These are phyloP conservation scores for Candida cerambycidarum DNA, from an alignment of 805 yeast genomes.

Conservation along the genomic window DNA sequence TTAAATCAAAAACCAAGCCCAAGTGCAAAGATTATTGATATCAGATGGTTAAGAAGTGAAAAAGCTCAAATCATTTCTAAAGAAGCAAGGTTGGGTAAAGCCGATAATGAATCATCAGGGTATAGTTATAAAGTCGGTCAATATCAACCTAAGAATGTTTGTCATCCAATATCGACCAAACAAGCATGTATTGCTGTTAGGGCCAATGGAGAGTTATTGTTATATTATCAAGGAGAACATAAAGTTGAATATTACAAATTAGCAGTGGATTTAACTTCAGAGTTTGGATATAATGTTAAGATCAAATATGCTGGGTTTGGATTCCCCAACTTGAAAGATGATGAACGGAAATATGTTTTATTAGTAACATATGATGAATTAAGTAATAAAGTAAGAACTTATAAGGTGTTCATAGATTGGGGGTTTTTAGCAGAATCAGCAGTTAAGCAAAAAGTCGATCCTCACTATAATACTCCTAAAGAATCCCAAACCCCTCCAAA, in stretches of 20 bases:
- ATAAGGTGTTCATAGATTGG: conserved; percentile 52
- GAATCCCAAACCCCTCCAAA: conserved; percentile 43
- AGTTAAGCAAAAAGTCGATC: conserved; percentile 43
- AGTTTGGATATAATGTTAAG: conserved; percentile 11
- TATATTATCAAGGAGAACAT: conserved; percentile 66
- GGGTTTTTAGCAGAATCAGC: conserved; percentile 51
- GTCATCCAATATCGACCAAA: conserved; percentile 67
- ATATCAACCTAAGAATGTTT: conserved; percentile 56
- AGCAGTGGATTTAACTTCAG: conserved; percentile 28
- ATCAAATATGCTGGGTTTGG: conserved; percentile 48
- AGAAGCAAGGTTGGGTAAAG: conserved; percentile 49
- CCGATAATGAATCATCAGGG: conserved; percentile 9
- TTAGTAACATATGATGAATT: conserved; percentile 41
- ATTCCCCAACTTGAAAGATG: conserved; percentile 29
- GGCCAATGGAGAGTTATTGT: conserved; percentile 55
- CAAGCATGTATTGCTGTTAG: conserved; percentile 72
- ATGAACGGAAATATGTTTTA: conserved; percentile 41
- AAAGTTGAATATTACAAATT: conserved; percentile 55
- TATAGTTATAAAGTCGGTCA: conserved; percentile 61
- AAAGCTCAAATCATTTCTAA: conserved; percentile 60
- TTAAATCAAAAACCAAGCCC: conserved; percentile 12
- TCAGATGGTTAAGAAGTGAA: conserved; percentile 74
- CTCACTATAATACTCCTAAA: conserved; percentile 51
- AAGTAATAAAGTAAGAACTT: conserved; percentile 40
- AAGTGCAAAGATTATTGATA: conserved; percentile 38